phyloP scores from a whole-genome alignment of 805 yeast genomes.

The Yamadazyma nakazawae region DNA sequence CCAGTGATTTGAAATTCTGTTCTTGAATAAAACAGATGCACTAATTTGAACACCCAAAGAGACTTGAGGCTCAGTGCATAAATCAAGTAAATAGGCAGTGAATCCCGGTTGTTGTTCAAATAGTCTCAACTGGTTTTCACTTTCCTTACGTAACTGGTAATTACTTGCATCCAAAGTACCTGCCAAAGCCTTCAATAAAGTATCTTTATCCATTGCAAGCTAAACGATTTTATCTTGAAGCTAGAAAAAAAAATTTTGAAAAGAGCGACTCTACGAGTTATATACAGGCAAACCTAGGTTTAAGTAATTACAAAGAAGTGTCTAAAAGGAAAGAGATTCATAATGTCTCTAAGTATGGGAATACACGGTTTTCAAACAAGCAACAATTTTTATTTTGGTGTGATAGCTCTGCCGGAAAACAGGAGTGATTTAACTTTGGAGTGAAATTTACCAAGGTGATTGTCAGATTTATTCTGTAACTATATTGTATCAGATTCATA shows the following conservation, averaged over 20 bases:
- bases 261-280: not conserved
- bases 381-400: too few species aligned
- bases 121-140: slow-evolving; percentile 49
- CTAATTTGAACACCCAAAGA: slow-evolving; percentile 37
- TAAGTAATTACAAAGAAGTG: too few species aligned
- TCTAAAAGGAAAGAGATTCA: too few species aligned
- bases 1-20: slow-evolving; percentile 40
- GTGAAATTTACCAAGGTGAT: too few species aligned
- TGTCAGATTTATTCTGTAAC: too few species aligned
- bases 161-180: slow-evolving; percentile 52
- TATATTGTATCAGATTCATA: too few species aligned
- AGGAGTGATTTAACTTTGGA: too few species aligned
- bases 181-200: slow-evolving; percentile 47
- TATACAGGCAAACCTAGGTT: not conserved
- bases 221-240: not conserved
- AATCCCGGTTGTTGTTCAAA: slow-evolving; percentile 58
- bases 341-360: not conserved
- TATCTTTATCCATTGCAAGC: slow-evolving; percentile 45
- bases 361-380: not conserved
- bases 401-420: too few species aligned
- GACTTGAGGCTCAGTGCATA: slow-evolving; percentile 43
- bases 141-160: slow-evolving; percentile 46
- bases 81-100: slow-evolving; percentile 50
- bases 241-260: slow-evolving; percentile 1
- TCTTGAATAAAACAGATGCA: slow-evolving; percentile 44